Conservation (phyloP, 2,329 filamentous ascomycete genomes). For the Ilyonectria mors-panacis region DNA sequence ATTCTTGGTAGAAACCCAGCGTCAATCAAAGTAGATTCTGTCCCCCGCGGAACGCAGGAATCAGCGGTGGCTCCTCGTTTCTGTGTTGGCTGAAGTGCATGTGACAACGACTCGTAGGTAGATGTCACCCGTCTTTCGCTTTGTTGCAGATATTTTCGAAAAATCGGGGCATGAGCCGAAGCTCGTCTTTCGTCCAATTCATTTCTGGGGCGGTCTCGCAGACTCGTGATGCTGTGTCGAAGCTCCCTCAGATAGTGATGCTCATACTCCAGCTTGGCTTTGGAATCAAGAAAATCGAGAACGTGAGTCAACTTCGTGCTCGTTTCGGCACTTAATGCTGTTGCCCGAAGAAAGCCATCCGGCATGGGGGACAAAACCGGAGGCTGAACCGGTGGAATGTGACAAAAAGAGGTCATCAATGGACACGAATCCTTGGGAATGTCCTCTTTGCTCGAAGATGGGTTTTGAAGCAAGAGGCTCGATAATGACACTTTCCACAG, state of each 20-base stretch:
- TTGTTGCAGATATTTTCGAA: conserved; percentile 14
- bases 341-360: not conserved
- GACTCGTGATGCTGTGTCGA: conserved; percentile 28
- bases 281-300: conserved; percentile 25
- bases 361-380: fast-evolving
- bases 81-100: not conserved
- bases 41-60: not conserved
- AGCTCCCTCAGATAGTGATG: conserved; percentile 30
- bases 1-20: conserved; percentile 46
- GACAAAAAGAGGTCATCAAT: conserved; percentile 22
- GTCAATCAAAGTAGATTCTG: not conserved
- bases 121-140: not conserved
- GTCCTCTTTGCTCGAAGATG: too few relatives aligned
- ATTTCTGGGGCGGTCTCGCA: not conserved
- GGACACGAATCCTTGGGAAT: conserved; percentile 22
- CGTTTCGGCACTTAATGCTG: not conserved
- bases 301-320: conserved; percentile 21
- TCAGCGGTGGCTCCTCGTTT: not conserved
- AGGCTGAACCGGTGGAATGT: not conserved
- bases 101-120: conserved; percentile 1
- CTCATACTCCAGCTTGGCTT: conserved; percentile 30
- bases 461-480: not conserved
- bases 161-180: not conserved
- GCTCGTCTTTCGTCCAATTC: not conserved
- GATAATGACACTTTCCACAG: not conserved